Evolutionary conservation across 2,329 filamentous ascomycete genomes (phyloP), one percentile per base, ranked within the genome.

Genomic region (Sporothrix pseudoabietina): DNA sequence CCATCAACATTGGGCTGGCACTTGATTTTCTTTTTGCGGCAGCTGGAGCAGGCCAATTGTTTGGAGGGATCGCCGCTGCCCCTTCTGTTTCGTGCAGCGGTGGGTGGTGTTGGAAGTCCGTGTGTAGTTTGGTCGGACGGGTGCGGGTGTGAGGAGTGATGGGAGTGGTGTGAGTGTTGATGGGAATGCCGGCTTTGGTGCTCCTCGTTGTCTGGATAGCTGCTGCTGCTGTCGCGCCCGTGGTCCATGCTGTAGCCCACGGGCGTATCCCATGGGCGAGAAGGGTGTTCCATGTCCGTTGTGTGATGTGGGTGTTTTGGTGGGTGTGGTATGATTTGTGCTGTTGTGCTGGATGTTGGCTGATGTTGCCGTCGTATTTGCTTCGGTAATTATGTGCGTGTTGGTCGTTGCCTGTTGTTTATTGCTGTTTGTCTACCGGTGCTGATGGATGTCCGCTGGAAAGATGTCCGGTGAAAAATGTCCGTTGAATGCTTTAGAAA

Each of bases 1-100:
- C 71, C 52, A 1, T 44, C 44, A 5, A 26, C 10, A 16, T 32
- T 41, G 0, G 71, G 73, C 52, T 59, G 59, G 52, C 73, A 73
- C 61, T 61, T 71, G 35, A 73, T 70, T 39, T 74, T 74, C 52
- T 72, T 41, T 52, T 52, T 71, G 26, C 47, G 57, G 63, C 59
- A 71, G 35, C 61, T 61, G 12, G 47, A 71, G 55, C 47, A 69
- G 7, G 69, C 55, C n/a, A 72, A 55, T 70, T 77, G 71, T 75
- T 74, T 75, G 19, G 66, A 41, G 4, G 65, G 26, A 16, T 69
- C 72, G 4, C 44, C 32, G 44, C 65, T 73, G n/a, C 44, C 65
- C 2, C 71, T 65, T 9, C 54, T 9, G 41, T 47, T 54, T 39
- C 47, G 65, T 30, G 44, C 26, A 2, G 65, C 19, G 2, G 47